These are phyloP conservation scores for Botrytis medusae DNA, from an alignment of 2,329 filamentous ascomycete species.

Conservation along the genomic window DNA sequence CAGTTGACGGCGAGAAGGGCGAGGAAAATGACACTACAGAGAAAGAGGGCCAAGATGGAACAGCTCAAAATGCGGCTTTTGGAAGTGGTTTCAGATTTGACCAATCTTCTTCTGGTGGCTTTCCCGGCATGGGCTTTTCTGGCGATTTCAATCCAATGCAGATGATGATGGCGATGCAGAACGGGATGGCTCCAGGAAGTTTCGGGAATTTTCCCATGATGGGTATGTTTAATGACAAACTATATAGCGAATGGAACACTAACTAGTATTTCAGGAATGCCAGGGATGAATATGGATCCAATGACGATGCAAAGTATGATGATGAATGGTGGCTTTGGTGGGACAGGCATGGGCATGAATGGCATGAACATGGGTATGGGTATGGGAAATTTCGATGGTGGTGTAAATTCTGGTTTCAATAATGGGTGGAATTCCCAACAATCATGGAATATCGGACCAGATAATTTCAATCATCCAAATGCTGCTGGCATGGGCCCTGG, in stretches of 20 bases:
- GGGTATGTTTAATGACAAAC: constrained; percentile 65
- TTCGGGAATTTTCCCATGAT: constrained; percentile 74
- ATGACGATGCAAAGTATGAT: constrained; percentile 73
- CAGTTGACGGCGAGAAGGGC: constrained; percentile 24
- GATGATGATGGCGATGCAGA: constrained; percentile 76
- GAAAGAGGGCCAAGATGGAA: constrained; percentile 25
- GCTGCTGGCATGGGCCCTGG: constrained; percentile 73
- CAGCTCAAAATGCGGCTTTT: constrained; percentile 28
- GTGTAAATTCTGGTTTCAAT: constrained; percentile 62
- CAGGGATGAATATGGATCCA: constrained; percentile 81
- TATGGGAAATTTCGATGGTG: constrained; percentile 64
- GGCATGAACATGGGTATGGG: constrained; percentile 76
- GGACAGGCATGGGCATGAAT: constrained; percentile 77
- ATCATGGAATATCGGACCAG: constrained; percentile 79
- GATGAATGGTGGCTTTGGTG: constrained; percentile 75
- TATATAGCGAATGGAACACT: background rate
- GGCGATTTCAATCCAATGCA: constrained; percentile 74
- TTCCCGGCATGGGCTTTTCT: constrained; percentile 48
- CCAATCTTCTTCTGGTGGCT: constrained; percentile 39
- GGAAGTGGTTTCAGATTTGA: constrained; percentile 47
- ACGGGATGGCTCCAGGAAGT: constrained; percentile 57
- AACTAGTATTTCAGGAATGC: constrained; percentile 50
- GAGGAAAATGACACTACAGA: constrained; percentile 23
- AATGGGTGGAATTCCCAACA: constrained; percentile 80
- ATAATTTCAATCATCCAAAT: constrained; percentile 88